phyloP scores from a whole-genome alignment of 2,329 filamentous ascomycete species.

The Myriosclerotinia scirpicola region DNA sequence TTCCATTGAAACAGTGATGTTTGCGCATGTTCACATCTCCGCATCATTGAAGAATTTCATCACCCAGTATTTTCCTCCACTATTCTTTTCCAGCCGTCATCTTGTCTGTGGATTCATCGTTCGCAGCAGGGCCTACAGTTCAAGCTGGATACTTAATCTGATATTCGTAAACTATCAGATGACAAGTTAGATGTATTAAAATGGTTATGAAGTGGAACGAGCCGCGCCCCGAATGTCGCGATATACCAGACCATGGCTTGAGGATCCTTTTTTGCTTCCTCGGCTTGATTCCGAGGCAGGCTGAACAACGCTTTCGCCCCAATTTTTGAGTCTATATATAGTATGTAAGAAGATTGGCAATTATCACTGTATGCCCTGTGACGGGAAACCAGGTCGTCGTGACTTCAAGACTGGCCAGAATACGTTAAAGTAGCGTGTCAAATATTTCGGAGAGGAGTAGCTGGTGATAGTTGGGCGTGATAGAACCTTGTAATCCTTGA shows the following conservation, averaged over 20 bases:
- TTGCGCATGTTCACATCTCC: slow-evolving; percentile 1
- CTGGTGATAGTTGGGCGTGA: slow-evolving; percentile 21
- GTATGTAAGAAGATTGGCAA: slow-evolving; percentile 12
- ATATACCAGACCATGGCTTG: slow-evolving; percentile 14
- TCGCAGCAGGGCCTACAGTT: not conserved
- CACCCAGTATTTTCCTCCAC: not conserved
- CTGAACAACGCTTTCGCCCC: slow-evolving; percentile 22
- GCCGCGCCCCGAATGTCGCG: not conserved
- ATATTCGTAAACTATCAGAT: slow-evolving; percentile 8
- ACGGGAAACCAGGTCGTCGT: not conserved
- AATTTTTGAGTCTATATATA: slow-evolving; percentile 23
- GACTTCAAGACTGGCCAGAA: slow-evolving; percentile 22
- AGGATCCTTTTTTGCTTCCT: not conserved
- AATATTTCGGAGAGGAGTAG: slow-evolving; percentile 10
- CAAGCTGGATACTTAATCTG: slow-evolving; percentile 20
- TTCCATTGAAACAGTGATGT: slow-evolving; percentile 11
- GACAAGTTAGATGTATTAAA: not conserved
- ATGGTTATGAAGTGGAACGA: not conserved
- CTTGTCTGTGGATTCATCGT: not conserved
- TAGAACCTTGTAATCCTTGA: slow-evolving; percentile 16
- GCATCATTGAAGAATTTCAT: slow-evolving; percentile 9
- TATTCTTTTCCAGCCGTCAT: slow-evolving; percentile 5
- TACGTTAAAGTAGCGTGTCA: slow-evolving; percentile 16
- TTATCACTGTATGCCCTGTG: slow-evolving; percentile 22
- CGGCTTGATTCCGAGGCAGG: not conserved